A percentile compares a stretch with the other conserved stretches of the same genome.
Conservation (phyloP, 2,329 filamentous ascomycete species). For the Coleophoma cylindrospora region DNA sequence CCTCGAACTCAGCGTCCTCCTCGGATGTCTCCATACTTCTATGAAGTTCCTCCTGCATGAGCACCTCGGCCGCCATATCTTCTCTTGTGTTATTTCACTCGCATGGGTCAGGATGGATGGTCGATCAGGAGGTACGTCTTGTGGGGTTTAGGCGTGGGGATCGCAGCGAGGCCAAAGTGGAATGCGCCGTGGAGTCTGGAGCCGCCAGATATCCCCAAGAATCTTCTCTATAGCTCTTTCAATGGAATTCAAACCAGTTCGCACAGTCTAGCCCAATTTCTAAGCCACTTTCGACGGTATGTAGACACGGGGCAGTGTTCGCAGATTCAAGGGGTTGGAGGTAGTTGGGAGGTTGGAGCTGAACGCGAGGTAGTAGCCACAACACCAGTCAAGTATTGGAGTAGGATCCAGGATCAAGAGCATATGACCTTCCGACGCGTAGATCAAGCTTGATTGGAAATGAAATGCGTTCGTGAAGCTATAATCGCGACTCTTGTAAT, state of each 20-base stretch:
- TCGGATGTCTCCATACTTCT: slow-evolving; percentile 27
- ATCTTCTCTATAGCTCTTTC: too few species aligned
- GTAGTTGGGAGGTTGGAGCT: background rate
- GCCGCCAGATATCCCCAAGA: too few species aligned
- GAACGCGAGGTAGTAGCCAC: slow-evolving; percentile 20
- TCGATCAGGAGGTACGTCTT: background rate
- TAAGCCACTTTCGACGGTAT: background rate
- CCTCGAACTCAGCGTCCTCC: slow-evolving; percentile 29
- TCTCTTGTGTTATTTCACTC: slow-evolving; percentile 15
- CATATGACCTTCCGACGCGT: slow-evolving; percentile 24
- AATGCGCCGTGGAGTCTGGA: background rate
- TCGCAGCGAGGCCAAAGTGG: background rate
- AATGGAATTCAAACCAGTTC: too few species aligned
- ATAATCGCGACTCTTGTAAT: slow-evolving; percentile 14
- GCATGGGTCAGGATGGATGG: slow-evolving; percentile 1
- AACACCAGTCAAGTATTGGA: slow-evolving; percentile 13
- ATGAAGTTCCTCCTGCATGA: slow-evolving; percentile 26
- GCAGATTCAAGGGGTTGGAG: background rate
- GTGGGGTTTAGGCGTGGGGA: background rate
- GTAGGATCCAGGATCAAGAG: slow-evolving; percentile 13
- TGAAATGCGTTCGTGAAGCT: slow-evolving; percentile 19
- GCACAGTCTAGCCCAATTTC: too few species aligned
- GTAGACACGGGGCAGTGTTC: background rate
- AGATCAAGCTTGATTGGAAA: slow-evolving; percentile 20
- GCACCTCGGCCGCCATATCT: slow-evolving; percentile 23